These are phyloP conservation scores for Rhodotorula sp. DNA, from an alignment of 1,284 basidiomycete genomes.

Conservation along the genomic window DNA sequence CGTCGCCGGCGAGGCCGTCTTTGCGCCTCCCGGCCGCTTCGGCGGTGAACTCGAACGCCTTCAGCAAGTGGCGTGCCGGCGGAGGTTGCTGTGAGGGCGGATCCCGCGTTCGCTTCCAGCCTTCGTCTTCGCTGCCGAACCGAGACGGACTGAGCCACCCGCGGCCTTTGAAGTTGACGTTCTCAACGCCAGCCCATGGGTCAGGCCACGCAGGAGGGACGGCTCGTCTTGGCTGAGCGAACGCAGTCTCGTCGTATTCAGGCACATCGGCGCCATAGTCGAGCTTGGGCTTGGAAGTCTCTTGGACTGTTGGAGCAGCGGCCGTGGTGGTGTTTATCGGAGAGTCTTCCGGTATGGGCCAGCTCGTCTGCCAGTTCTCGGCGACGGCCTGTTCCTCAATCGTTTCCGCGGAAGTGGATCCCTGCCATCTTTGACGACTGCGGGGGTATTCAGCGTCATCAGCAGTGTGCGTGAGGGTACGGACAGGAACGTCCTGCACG, in stretches of 20 bases:
- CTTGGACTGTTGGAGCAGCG: too few relatives aligned
- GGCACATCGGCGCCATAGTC: not conserved
- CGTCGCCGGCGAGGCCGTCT: not conserved
- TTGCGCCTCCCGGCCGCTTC: not conserved
- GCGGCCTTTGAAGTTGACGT: constrained; percentile 5
- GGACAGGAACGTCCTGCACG: not conserved
- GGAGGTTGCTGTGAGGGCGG: constrained; percentile 15
- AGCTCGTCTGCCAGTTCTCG: too few relatives aligned
- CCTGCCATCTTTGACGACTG: too few relatives aligned
- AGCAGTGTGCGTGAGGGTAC: too few relatives aligned
- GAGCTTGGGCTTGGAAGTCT: too few relatives aligned
- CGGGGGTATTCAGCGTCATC: too few relatives aligned
- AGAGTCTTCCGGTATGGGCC: too few relatives aligned
- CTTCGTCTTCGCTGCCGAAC: constrained; percentile 12
- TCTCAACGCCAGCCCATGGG: constrained; percentile 22
- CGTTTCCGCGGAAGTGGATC: too few relatives aligned
- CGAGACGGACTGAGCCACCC: constrained; percentile 8
- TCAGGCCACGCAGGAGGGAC: constrained; percentile 25
- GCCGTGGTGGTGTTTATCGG: too few relatives aligned
- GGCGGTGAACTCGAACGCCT: constrained; percentile 34
- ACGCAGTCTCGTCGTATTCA: not conserved
- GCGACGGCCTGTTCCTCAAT: too few relatives aligned
- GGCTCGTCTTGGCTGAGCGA: constrained; percentile 18
- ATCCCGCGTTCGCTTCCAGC: constrained; percentile 13
- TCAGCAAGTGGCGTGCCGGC: constrained; percentile 21